phyloP scores from a whole-genome alignment of 345 rosid genomes.

The Alliaria petiolata region DNA sequence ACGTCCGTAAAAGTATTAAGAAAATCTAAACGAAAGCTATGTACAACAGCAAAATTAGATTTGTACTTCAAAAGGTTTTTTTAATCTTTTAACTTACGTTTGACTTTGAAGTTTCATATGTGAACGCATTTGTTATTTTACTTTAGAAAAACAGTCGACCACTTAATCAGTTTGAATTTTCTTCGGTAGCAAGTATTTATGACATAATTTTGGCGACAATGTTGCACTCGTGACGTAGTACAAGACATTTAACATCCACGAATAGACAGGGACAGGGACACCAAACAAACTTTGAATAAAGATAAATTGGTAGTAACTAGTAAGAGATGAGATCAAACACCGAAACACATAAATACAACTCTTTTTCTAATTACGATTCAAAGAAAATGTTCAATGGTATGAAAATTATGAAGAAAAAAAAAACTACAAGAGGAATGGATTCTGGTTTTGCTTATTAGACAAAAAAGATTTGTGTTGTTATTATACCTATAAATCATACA shows the following conservation, averaged over 20 bases:
- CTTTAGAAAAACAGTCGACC: background rate
- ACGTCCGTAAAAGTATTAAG: background rate
- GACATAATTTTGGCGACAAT: constrained; percentile 16
- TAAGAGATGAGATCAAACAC: background rate
- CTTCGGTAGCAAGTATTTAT: background rate
- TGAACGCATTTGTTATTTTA: background rate
- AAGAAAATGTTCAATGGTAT: background rate
- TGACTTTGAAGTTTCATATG: background rate
- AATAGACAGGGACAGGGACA: background rate
- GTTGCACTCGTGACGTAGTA: background rate
- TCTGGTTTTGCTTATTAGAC: background rate
- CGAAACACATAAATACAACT: background rate
- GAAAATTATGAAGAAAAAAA: no score
- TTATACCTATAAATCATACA: constrained; percentile 7
- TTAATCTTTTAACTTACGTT: background rate
- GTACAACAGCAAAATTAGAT: background rate
- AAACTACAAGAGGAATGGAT: background rate
- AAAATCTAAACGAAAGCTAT: constrained; percentile 15
- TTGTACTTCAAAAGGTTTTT: background rate
- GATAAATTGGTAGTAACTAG: background rate
- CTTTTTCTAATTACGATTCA: background rate
- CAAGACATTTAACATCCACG: background rate
- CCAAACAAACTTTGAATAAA: background rate
- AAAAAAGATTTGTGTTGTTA: background rate
- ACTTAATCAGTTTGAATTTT: background rate